Base-by-base conservation (phyloP, 352 stramenopile genomes). In the Pythium aquatile region DNA sequence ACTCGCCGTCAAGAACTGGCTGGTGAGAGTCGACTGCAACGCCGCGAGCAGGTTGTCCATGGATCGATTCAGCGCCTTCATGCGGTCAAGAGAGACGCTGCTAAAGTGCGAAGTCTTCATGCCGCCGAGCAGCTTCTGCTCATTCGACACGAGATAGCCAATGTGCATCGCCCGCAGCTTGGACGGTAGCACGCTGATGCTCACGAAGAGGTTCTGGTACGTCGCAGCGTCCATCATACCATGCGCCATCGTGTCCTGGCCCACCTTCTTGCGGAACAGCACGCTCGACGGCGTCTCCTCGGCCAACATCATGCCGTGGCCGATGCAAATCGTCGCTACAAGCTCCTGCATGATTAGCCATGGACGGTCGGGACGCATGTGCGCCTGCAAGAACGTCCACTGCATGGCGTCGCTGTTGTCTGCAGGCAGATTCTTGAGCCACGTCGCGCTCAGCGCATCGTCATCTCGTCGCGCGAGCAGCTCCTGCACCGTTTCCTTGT, bases 281-380 rank as follows among this genome's bases (percentile, higher is more conserved):
- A 94, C 77, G 48, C 74, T 86, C n/a, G 66, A 76, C 0, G 70
- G 26, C 29, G 75, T 77, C 46, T 89, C 79, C 33, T 89, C 78
- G 2, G 70, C 61, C 28, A 94, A 55, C 55, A 92, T 46, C 24
- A 94, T 78, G 3, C 83, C 83, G 65, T 91, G 87, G 42, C 75
- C 69, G 37, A 94, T 94, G 70, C 85, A 92, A 8, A 92, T 69
- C 0, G 83, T 94, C 30, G 80, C 79, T 28, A 92, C 68, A 14
- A 94, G 82, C 69, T 92, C 85, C 48, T 90, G 81, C n/a, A 94
- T 84, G 55, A 94, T 54, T 13, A 81, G 68, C 85, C 85, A 94
- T 32, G 83, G 65, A 32, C 83, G 80, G 33, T 93, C 84, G 1
- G 84, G 82, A 3, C 84, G 84, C 26, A 93, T 73, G 33, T 83